These are phyloP conservation scores for Ogataea minuta DNA, from an alignment of 805 yeast species.

Conservation along the genomic window DNA sequence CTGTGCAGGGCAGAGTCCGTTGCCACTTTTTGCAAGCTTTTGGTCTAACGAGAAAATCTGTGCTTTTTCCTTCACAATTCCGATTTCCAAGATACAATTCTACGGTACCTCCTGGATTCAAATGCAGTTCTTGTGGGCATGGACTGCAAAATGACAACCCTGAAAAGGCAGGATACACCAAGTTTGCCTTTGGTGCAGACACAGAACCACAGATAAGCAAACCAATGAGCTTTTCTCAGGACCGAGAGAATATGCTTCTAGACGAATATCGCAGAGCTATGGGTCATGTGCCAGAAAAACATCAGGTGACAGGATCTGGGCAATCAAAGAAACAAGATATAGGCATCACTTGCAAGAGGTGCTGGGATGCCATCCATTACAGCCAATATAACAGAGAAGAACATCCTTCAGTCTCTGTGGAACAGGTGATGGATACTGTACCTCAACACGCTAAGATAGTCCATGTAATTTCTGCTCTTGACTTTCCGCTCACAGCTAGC, in stretches of 20 bases:
- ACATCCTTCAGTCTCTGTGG: slow-evolving; percentile 32
- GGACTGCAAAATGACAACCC: slow-evolving; percentile 42
- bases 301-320: slow-evolving; percentile 1
- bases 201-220: neutral
- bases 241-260: slow-evolving; percentile 8
- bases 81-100: neutral
- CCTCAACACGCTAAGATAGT: slow-evolving; percentile 49
- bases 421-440: slow-evolving; percentile 34
- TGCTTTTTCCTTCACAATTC: neutral
- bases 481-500: slow-evolving; percentile 66
- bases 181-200: slow-evolving; percentile 2
- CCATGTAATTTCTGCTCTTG: slow-evolving; percentile 63
- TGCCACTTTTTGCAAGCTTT: too few species aligned
- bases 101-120: neutral
- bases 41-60: too few species aligned
- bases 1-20: too few species aligned
- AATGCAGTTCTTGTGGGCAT: slow-evolving; percentile 60
- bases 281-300: slow-evolving; percentile 7
- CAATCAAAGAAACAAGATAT: slow-evolving; percentile 4
- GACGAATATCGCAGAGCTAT: slow-evolving; percentile 10
- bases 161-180: slow-evolving; percentile 43
- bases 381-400: slow-evolving; percentile 38
- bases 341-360: slow-evolving; percentile 48
- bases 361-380: slow-evolving; percentile 50
- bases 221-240: slow-evolving; percentile 4